phyloP scores from a whole-genome alignment of 345 rosid species.

The Schrenkiella parvula region DNA sequence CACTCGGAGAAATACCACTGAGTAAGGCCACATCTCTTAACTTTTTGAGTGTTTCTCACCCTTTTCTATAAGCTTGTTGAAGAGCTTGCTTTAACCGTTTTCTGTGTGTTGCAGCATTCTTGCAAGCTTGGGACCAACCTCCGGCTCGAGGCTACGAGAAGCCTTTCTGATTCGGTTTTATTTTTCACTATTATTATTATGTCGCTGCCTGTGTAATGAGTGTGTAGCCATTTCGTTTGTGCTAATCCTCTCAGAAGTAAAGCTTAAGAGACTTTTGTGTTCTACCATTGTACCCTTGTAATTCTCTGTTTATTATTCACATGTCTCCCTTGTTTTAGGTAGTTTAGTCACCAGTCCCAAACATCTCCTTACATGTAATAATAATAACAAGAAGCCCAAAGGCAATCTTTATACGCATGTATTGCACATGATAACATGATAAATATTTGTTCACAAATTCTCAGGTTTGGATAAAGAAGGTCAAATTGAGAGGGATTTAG shows the following conservation, averaged over 20 bases:
- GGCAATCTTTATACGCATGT: not conserved
- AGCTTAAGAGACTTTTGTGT: constrained; percentile 6
- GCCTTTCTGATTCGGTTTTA: constrained; percentile 58
- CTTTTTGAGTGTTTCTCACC: not conserved
- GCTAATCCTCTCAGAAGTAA: constrained; percentile 14
- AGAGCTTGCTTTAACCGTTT: not conserved
- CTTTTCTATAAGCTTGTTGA: not conserved
- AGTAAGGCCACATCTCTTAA: constrained; percentile 43
- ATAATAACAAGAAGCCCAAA: not conserved
- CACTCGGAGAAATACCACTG: constrained; percentile 94
- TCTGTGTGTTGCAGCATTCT: constrained; percentile 52
- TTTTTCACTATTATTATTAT: not conserved
- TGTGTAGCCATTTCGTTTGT: constrained; percentile 15
- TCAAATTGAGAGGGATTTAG: too few species aligned
- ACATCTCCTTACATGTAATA: not conserved
- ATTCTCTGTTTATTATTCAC: not conserved
- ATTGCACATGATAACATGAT: not conserved
- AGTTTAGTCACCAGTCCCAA: not conserved
- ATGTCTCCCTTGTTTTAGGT: not conserved
- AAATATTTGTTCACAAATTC: too few species aligned
- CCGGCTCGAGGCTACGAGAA: constrained; percentile 63
- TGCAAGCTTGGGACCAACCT: constrained; percentile 81
- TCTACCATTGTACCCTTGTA: constrained; percentile 6
- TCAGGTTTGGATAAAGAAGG: not conserved
- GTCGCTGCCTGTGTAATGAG: not conserved